phyloP scores from a whole-genome alignment of 495 filamentous ascomycete genomes.

The Aspergillus steynii region DNA sequence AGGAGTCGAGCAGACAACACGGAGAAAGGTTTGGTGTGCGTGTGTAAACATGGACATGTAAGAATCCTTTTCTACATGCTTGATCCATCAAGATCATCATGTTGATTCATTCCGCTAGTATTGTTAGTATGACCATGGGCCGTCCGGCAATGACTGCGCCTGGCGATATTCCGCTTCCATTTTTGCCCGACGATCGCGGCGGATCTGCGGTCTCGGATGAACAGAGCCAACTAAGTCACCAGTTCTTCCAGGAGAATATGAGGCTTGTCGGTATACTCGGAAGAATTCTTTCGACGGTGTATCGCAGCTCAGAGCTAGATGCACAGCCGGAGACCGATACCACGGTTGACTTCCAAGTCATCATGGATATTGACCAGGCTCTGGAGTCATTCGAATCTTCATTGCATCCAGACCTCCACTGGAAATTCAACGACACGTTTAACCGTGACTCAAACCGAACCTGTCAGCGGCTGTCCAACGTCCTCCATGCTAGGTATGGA shows the following conservation, averaged over 20 bases:
- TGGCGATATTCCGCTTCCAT: constrained; percentile 6
- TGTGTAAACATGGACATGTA: constrained; percentile 40
- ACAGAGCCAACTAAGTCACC: not conserved
- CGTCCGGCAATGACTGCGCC: constrained; percentile 27
- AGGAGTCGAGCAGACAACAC: constrained; percentile 33
- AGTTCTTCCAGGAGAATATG: constrained; percentile 25
- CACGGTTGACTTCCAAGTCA: constrained; percentile 1
- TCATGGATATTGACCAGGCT: constrained; percentile 10
- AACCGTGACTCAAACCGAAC: too few relatives aligned
- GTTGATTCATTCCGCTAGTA: constrained; percentile 8
- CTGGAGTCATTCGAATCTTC: constrained; percentile 6
- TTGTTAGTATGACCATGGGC: constrained; percentile 33
- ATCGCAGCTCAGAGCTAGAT: constrained; percentile 9
- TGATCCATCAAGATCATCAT: too few relatives aligned
- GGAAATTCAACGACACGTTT: not conserved
- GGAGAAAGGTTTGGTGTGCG: constrained; percentile 37
- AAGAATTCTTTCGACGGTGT: constrained; percentile 20
- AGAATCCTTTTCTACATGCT: not conserved
- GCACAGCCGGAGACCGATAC: constrained; percentile 32
- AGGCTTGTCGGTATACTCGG: constrained; percentile 26
- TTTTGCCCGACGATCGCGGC: constrained; percentile 2
- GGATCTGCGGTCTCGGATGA: not conserved
- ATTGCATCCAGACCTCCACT: not conserved
- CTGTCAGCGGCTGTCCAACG: constrained; percentile 12
- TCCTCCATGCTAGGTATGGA: constrained; percentile 15